Conservation (phyloP, 140 eudicot genomes). For the Cichorium intybus region DNA sequence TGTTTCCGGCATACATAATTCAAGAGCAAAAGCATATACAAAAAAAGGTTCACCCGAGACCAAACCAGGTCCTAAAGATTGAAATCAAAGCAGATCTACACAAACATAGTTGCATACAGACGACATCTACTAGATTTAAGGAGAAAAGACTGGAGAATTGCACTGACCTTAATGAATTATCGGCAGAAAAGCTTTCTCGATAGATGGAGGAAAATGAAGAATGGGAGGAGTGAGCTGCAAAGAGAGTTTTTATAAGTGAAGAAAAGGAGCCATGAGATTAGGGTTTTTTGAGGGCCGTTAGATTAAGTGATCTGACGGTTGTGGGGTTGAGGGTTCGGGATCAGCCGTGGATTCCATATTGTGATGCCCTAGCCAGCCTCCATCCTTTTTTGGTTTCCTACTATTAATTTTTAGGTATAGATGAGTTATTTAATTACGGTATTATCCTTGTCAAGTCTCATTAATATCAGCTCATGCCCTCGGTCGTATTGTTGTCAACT, state of each 20-base stretch:
- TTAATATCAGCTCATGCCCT: slow-evolving; percentile 12
- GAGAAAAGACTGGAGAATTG: not conserved
- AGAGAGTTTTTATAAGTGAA: slow-evolving; percentile 29
- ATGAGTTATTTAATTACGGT: slow-evolving; percentile 6
- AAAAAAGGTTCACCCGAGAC: not conserved
- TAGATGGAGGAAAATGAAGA: slow-evolving; percentile 27
- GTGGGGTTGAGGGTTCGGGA: not conserved
- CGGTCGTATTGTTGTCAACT: not conserved
- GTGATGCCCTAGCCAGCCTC: slow-evolving; percentile 28
- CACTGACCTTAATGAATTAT: slow-evolving; percentile 19
- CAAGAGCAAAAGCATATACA: not conserved
- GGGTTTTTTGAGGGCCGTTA: slow-evolving; percentile 25
- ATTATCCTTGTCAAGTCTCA: slow-evolving; percentile 10
- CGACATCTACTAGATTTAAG: not conserved
- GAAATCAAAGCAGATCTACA: not conserved
- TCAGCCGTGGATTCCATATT: slow-evolving; percentile 20
- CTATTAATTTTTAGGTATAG: slow-evolving; percentile 5
- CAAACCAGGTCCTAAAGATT: not conserved
- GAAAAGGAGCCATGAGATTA: slow-evolving; percentile 13
- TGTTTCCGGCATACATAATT: not conserved
- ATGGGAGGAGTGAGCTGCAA: slow-evolving; percentile 24
- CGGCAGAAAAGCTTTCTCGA: not conserved
- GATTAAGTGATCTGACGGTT: slow-evolving; percentile 20
- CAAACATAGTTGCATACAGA: not conserved
- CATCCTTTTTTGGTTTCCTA: slow-evolving; percentile 8